phyloP scores from a whole-genome alignment of 495 filamentous ascomycete genomes.

The Lophium mytilinum region DNA sequence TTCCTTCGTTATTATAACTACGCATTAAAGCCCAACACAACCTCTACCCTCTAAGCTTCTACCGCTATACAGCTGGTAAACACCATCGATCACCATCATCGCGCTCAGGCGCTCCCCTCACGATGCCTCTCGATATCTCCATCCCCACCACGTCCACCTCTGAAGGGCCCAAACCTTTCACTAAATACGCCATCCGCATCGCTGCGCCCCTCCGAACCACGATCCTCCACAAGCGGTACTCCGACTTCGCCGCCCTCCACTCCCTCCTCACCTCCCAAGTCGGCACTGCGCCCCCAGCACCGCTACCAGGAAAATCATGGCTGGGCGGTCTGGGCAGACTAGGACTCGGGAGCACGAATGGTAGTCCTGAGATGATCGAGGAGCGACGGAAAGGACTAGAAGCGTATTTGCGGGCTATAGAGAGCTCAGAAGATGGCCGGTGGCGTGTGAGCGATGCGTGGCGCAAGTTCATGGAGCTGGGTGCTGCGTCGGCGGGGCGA shows the following conservation, averaged over 20 bases:
- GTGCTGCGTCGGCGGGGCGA: slow-evolving; percentile 37
- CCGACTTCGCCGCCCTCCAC: slow-evolving; percentile 79
- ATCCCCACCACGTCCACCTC: slow-evolving; percentile 15
- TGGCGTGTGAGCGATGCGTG: slow-evolving; percentile 84
- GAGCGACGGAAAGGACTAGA: slow-evolving; percentile 68
- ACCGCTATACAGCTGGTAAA: not conserved
- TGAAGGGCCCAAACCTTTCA: slow-evolving; percentile 72
- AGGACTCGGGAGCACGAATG: slow-evolving; percentile 49
- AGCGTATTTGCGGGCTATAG: slow-evolving; percentile 72
- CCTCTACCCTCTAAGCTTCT: not conserved
- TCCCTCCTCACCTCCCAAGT: slow-evolving; percentile 54
- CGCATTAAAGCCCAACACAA: not conserved
- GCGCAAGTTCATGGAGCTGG: slow-evolving; percentile 76
- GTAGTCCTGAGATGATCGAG: slow-evolving; percentile 70
- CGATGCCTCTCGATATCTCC: slow-evolving; percentile 19
- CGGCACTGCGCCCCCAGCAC: slow-evolving; percentile 51
- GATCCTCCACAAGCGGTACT: slow-evolving; percentile 87
- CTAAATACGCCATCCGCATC: slow-evolving; percentile 85
- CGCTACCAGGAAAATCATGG: slow-evolving; percentile 79
- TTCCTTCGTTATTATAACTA: not conserved
- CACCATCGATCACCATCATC: not conserved
- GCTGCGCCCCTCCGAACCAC: slow-evolving; percentile 78
- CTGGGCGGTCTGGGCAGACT: slow-evolving; percentile 18
- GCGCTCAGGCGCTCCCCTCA: not conserved
- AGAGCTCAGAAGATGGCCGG: slow-evolving; percentile 60